Base-by-base conservation (phyloP, 768 basidiomycete genomes). In the Kwoniella botswanensis region DNA sequence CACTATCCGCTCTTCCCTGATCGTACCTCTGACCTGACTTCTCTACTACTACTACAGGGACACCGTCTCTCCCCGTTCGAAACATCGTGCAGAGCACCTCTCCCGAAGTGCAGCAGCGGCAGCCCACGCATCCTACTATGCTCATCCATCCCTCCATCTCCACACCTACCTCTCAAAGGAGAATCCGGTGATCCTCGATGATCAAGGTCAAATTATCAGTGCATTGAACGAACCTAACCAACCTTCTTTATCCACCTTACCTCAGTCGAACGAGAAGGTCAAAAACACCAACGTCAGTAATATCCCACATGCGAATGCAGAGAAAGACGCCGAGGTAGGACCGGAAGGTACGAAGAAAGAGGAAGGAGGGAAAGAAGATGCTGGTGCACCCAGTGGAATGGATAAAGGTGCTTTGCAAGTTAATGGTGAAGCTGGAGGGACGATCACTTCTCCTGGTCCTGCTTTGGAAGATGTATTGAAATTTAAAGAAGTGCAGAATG, bases 61-160 rank as follows among this genome's bases (percentile, higher is more conserved):
- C 66, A 65, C 63, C 46, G 65, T 69, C 10, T 63, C 66, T 4
- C 29, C 44, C 10, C 52, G 54, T 21, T 60, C 71, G 9, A 44
- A 60, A 43, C 76, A 77, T 61, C 75, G 75, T 6, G 79, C 79
- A 21, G 79, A 80, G 62, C 76, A 78, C 43, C 67, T 75, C 29
- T 69, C 79, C 11, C 70, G 79, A 21, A 46, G 70, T 13, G 79
- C 79, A n/a, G 79, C 79, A 17, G 79, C 79, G 1, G 71, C 71
- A 13, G 79, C 79, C 22, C 79, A 76, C 60, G 76, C 79, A 5
- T 78, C 79, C 3, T 80, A 80, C 68, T 80, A 80, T 65, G 71
- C 79, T 21, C 79, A 80, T 50, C 79, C 79, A 12, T 58, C 70
- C 4, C 58, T 78, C 3, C 79, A 80, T 59, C 62, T 80, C 18